phyloP scores from a whole-genome alignment of 1,284 basidiomycete genomes.

The Athelia psychrophila region DNA sequence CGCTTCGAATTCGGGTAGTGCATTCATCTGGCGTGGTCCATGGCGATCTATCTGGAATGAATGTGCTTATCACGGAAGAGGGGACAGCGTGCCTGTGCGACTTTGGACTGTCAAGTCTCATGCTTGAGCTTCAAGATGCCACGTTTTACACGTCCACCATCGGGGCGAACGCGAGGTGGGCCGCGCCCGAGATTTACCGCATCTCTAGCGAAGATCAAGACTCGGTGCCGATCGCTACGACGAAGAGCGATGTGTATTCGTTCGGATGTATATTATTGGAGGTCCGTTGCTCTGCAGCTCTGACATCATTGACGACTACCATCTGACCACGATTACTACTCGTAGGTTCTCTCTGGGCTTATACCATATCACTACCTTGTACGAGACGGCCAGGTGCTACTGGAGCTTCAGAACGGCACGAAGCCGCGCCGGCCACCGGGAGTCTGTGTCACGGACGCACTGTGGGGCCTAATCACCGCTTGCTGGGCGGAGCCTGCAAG shows the following conservation, averaged over 20 bases:
- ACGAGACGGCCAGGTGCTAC: background rate
- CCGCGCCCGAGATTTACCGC: slow-evolving; percentile 25
- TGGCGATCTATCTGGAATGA: slow-evolving; percentile 23
- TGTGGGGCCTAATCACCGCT: background rate
- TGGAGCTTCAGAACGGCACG: background rate
- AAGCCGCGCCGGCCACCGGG: background rate
- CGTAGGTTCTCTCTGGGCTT: background rate
- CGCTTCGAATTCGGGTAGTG: slow-evolving; percentile 8
- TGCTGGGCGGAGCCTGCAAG: background rate
- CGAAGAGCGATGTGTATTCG: slow-evolving; percentile 23
- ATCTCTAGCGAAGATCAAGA: slow-evolving; percentile 4
- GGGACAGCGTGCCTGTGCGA: slow-evolving; percentile 25
- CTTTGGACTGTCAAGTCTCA: slow-evolving; percentile 35
- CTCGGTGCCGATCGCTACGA: slow-evolving; percentile 10
- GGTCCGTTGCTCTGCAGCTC: too few relatives aligned
- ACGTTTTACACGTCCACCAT: slow-evolving; percentile 27
- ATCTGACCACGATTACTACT: background rate
- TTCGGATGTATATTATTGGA: slow-evolving; percentile 24
- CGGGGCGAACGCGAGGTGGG: slow-evolving; percentile 28
- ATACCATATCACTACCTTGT: background rate
- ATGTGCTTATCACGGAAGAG: slow-evolving; percentile 28
- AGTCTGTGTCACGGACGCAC: background rate
- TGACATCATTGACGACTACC: background rate
- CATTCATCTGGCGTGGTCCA: slow-evolving; percentile 18
- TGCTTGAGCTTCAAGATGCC: slow-evolving; percentile 26